Evolutionary conservation across 106 monocot species (phyloP), one percentile per base, ranked within the genome.

Genomic region (Dioscorea zingiberensis): DNA sequence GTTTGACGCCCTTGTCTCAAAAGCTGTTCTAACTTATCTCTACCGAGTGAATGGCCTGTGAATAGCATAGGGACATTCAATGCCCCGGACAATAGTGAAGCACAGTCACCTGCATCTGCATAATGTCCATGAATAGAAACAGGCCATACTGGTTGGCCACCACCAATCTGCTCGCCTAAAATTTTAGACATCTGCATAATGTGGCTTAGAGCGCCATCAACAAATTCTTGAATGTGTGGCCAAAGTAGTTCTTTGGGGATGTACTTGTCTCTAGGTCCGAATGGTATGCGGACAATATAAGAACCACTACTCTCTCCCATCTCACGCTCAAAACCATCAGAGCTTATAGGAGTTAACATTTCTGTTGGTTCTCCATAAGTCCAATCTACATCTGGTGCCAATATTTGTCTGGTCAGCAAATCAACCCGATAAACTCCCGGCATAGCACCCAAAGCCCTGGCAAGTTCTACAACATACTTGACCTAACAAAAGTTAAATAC

Each of bases 391-490:
- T 92, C 92, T 62, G 91, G 85, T 30, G 88, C 71, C 44, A 82
- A 86, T 59, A 97, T 88, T 74, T 92, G 97, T 71, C 97, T 73
- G 13, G 97, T 97, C 25, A 97, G 69, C 54, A 97, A 61, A 77
- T 97, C 97, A 63, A 97, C 97, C 21, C 97, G 83, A 66, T 97
- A 97, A 54, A 97, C 97, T 61, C 92, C 97, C 60, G 97, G 91
- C 85, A 86, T 97, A 56, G 83, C 53, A 48, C 88, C 92, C 71
- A 97, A 81, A 13, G 97, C 97, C 72, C 97, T 83, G 44, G 97
- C 97, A 70, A 97, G 88, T 65, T 97, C 97, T 48, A 97, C 97
- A 30, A 88, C 97, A 73, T 97, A 97, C 54, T 97, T 97, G 12
- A 92, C 88, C 97, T 97, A 69, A 51, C 19, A 51, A 51, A 51